A percentile compares a stretch with the other conserved stretches of the same genome.
Conservation (phyloP, 2,329 filamentous ascomycete genomes). For the Colletotrichum sp. region DNA sequence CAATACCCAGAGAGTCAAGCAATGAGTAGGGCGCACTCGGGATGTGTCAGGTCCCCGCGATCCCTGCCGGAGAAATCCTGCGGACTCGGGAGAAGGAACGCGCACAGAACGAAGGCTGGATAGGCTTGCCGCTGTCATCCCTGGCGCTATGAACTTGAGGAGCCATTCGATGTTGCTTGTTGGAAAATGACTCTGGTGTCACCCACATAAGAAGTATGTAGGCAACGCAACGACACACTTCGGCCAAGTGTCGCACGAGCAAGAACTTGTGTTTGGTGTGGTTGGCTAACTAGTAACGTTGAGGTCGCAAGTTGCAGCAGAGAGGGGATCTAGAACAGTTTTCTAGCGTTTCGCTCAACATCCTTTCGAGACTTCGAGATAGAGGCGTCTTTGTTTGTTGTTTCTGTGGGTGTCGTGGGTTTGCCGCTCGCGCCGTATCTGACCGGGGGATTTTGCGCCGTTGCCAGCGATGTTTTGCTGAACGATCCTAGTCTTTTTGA, state of each 20-base stretch:
- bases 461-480: not conserved
- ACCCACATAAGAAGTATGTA: not conserved
- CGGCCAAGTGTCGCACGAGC: constrained; percentile 1
- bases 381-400: not conserved
- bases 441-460: not conserved
- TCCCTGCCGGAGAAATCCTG: not conserved
- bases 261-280: not conserved
- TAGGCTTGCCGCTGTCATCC: not conserved
- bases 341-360: not conserved
- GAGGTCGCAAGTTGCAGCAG: not conserved
- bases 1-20: not conserved
- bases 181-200: not conserved
- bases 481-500: not conserved
- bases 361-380: not conserved
- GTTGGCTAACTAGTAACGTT: not conserved
- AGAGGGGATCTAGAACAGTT: not conserved
- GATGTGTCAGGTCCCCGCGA: not conserved
- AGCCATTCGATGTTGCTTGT: not conserved
- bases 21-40: not conserved
- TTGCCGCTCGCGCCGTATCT: not conserved
- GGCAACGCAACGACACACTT: not conserved
- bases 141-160: not conserved
- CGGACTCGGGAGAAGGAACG: not conserved
- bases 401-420: not conserved
- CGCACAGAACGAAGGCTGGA: not conserved